Conservation (phyloP, 139 green algal genomes). For the Chlamydomonas eustigma region DNA sequence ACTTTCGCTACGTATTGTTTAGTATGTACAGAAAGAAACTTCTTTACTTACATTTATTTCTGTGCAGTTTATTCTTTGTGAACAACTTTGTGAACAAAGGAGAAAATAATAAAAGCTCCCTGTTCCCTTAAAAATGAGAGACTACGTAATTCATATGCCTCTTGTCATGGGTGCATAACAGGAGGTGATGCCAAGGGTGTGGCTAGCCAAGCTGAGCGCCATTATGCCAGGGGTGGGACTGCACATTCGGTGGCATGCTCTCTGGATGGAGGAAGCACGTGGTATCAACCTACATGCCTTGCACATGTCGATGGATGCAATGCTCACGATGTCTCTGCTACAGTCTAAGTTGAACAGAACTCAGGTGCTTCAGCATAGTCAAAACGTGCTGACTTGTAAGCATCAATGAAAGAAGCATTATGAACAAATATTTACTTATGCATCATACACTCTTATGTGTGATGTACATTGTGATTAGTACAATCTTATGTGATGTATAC, state of each 20-base stretch:
- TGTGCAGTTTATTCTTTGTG: too few relatives aligned
- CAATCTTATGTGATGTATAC: too few relatives aligned
- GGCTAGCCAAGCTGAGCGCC: conserved; percentile 7
- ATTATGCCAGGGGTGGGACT: conserved; percentile 7
- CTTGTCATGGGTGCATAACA: not conserved
- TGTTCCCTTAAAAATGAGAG: not conserved
- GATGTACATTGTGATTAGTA: too few relatives aligned
- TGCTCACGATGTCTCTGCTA: conserved; percentile 6
- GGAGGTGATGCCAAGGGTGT: conserved; percentile 8
- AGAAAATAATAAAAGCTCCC: too few relatives aligned
- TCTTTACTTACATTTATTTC: too few relatives aligned
- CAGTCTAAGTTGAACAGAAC: conserved; percentile 13
- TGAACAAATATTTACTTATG: too few relatives aligned
- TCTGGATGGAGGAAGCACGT: conserved; percentile 15
- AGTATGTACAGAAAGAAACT: too few relatives aligned
- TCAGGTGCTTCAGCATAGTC: conserved; percentile 1
- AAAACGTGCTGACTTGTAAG: too few relatives aligned
- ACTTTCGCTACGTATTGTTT: too few relatives aligned
- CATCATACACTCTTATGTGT: too few relatives aligned
- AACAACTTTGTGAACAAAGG: too few relatives aligned
- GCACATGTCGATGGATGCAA: not conserved
- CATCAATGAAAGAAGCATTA: too few relatives aligned
- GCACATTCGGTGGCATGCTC: conserved; percentile 11
- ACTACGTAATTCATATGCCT: not conserved
- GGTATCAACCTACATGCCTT: conserved; percentile 14